Evolutionary conservation across 768 basidiomycete genomes (phyloP), one percentile per base, ranked within the genome.

Genomic region (Podaxis sp.): DNA sequence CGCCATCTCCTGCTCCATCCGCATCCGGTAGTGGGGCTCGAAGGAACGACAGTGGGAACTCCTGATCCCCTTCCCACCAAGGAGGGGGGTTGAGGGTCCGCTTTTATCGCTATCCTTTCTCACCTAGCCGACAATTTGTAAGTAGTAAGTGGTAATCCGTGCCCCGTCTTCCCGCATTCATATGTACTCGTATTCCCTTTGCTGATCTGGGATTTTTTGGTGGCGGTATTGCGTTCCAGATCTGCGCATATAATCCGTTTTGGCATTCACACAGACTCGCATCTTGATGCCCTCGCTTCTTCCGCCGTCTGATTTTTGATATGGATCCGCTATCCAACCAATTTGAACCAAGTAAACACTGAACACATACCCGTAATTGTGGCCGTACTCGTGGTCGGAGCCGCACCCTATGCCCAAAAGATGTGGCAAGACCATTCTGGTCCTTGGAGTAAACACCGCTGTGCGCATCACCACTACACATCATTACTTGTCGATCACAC

Each of bases 1-100:
- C 88, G 3, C 87, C 89, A 5, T 79, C 84, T 3, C 81, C 80
- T 32, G 64, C 64, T 21, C 74, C 74, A 25, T 72, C 70, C 14
- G 74, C 75, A 6, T 71, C 74, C 32, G 71, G 71, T 13, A 55
- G 14, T 28, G 23, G 13, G 16, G 71, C 79, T 48, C 76, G 80
- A 63, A 76, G 80, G 67, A 78, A 71, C 63, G 77, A 79, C 38
- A 82, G 73, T 59, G 70, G 68, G 23, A 57, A 42, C 7, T 46
- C 47, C 18, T 57, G 27, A 47, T 46, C 42, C n/a, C 18, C 42
- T 66, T 66, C 28, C 65, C 68, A 58, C 67, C 55, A 62, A 35
- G 32, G 32, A 50, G 44, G 47, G 53, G 47, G 52, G 28, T 1
- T 1, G 35, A 21, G 35, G 36, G 4, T 40, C 52, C 47, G 47